Percentiles rank a stretch among this genome's conserved stretches.
These are phyloP conservation scores for Rhizoclosmatium globosum DNA, from an alignment of 192 early-diverging fungal genomes.

Conservation along the genomic window DNA sequence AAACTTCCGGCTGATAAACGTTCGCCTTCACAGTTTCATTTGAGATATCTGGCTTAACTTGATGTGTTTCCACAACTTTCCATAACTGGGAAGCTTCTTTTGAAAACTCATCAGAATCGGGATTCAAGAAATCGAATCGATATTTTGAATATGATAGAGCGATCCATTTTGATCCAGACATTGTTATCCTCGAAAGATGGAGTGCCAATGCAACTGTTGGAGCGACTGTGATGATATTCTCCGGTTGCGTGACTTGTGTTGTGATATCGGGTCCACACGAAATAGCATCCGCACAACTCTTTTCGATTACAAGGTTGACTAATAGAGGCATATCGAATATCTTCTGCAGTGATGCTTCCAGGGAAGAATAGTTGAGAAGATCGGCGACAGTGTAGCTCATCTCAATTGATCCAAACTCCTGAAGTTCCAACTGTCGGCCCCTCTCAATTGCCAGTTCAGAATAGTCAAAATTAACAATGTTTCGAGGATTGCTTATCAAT, in stretches of 20 bases:
- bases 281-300: conserved; percentile 33
- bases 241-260: neutral
- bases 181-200: neutral
- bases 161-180: neutral
- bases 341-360: neutral
- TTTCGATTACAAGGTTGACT: conserved; percentile 11
- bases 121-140: conserved; percentile 25
- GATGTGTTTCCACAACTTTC: neutral
- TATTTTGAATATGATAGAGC: conserved; percentile 26
- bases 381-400: conserved; percentile 17
- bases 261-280: conserved; percentile 16
- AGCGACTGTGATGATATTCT: neutral
- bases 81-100: neutral
- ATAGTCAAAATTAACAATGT: conserved; percentile 24
- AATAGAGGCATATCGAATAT: neutral
- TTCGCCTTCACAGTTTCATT: neutral
- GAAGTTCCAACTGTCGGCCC: neutral
- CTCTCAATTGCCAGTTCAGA: conserved; percentile 14
- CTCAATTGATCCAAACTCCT: neutral
- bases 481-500: neutral
- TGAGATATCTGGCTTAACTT: conserved; percentile 1
- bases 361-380: conserved; percentile 1
- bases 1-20: neutral
- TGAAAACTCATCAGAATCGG: neutral
- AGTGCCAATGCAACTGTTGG: conserved; percentile 7